phyloP scores from a whole-genome alignment of 495 filamentous ascomycete genomes.

The Penicillium goetzii region DNA sequence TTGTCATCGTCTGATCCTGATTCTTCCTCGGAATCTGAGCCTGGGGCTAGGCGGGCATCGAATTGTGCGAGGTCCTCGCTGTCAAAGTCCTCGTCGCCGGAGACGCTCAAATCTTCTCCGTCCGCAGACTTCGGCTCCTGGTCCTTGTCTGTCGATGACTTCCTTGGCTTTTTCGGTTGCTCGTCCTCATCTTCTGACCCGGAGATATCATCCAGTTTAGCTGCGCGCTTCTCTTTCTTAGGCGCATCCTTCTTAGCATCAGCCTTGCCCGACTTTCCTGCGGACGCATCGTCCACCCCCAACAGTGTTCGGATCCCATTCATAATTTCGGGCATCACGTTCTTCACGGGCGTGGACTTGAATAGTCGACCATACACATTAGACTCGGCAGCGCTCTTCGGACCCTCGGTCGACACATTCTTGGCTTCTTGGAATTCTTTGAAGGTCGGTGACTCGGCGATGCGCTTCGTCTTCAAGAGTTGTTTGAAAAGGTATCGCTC shows the following conservation, averaged over 20 bases:
- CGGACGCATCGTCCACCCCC: slow-evolving; percentile 55
- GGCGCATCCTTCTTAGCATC: slow-evolving; percentile 29
- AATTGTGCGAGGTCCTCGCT: slow-evolving; percentile 52
- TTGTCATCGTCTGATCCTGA: slow-evolving; percentile 43
- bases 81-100: slow-evolving; percentile 41
- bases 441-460: slow-evolving; percentile 59
- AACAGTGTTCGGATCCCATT: slow-evolving; percentile 63
- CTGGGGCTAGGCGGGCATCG: slow-evolving; percentile 58
- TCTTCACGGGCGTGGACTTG: slow-evolving; percentile 74
- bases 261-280: slow-evolving; percentile 32
- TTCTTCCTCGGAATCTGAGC: slow-evolving; percentile 51
- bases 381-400: slow-evolving; percentile 54
- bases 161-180: slow-evolving; percentile 12
- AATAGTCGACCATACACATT: slow-evolving; percentile 85
- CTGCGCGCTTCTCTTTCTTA: slow-evolving; percentile 25
- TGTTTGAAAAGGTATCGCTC: slow-evolving; percentile 74
- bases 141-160: slow-evolving; percentile 6
- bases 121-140: slow-evolving; percentile 25
- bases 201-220: slow-evolving; percentile 17
- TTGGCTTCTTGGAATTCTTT: slow-evolving; percentile 40
- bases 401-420: slow-evolving; percentile 40
- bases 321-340: slow-evolving; percentile 64
- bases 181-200: slow-evolving; percentile 21
- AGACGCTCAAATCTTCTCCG: slow-evolving; percentile 29
- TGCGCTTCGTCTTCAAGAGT: slow-evolving; percentile 71